These are phyloP conservation scores for Beauveria caledonica DNA, from an alignment of 2,329 filamentous ascomycete genomes.

Conservation along the genomic window DNA sequence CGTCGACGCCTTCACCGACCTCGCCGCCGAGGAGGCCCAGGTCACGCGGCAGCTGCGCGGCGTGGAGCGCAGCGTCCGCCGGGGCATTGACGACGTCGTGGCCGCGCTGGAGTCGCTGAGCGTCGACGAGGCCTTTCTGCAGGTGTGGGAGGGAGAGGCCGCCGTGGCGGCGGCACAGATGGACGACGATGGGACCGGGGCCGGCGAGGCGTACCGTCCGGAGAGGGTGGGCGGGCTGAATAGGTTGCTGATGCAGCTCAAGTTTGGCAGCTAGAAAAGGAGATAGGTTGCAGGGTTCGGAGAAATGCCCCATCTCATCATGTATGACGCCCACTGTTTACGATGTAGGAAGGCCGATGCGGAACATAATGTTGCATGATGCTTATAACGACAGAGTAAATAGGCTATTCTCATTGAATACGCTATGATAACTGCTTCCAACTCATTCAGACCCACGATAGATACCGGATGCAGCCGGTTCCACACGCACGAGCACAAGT, in stretches of 20 bases:
- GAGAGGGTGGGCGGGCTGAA: constrained; percentile 73
- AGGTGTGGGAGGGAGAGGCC: constrained; percentile 32
- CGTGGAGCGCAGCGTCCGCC: constrained; percentile 57
- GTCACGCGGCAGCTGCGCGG: constrained; percentile 56
- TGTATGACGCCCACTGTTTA: background rate
- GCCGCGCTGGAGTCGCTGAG: constrained; percentile 40
- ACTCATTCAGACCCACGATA: background rate
- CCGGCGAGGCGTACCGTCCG: constrained; percentile 49
- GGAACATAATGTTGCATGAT: background rate
- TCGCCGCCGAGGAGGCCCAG: constrained; percentile 63
- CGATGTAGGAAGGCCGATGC: background rate
- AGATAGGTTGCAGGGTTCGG: background rate
- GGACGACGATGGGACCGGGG: constrained; percentile 31
- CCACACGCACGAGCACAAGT: background rate
- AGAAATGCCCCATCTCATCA: background rate
- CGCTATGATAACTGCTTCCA: background rate
- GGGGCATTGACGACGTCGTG: constrained; percentile 60
- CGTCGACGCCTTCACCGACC: constrained; percentile 64
- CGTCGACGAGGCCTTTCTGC: constrained; percentile 35
- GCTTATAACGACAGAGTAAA: background rate
- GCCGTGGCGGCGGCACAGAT: constrained; percentile 27
- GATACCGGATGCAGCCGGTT: background rate
- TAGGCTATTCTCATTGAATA: background rate
- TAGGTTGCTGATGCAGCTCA: constrained; percentile 82
- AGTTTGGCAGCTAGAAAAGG: constrained; percentile 43